Base-by-base conservation (phyloP, 1,139 yeast genomes). In the Lodderomyces metapsilosis region DNA sequence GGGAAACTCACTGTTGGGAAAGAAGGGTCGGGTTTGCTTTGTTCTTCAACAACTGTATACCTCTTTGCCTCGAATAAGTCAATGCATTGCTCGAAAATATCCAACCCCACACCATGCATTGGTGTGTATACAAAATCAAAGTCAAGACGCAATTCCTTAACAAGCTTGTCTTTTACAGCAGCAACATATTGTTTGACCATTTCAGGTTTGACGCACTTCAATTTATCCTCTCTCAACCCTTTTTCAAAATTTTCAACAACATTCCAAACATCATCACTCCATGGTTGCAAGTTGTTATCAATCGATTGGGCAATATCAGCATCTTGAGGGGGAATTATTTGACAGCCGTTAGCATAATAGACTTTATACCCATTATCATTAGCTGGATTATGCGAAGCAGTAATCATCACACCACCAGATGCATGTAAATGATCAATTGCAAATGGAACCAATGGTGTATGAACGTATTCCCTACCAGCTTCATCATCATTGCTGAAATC, bases 361-460 rank as follows among this genome's bases (percentile, higher is more conserved):
- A 92, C 98, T 57, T 92, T 92, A 65, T 88, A 92, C 0, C 98
- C 98, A 56, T 92, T 92, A 58, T 91, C 98, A 49, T 74, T 71
- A 11, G 92, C 94, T 0, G 98, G 98, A 56, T 92, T 92, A 61
- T 92, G 98, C 41, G 96, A 87, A 0, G 98, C 98, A 0, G 98
- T 92, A 37, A 92, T 80, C 98, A 92, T 92, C 2, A 92, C 86
- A 27, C 98, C 98, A 39, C 83, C 88, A 0, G 82, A 68, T 0
- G 96, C 89, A 0, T 64, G 52, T 44, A 67, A 72, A 31, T 68
- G 57, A 50, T 85, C 88, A 22, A 92, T 84, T 0, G 87, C 81
- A 62, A 86, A 91, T 1, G 98, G 98, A 1, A 92, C 98, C 59
- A 88, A 62, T 0, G 98, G 98, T 0, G 98, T 92, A 50, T 89